A percentile compares a stretch with the other conserved stretches of the same genome.
These are phyloP conservation scores for Aspergillus candidus DNA, from an alignment of 2,329 filamentous ascomycete species.

Conservation along the genomic window DNA sequence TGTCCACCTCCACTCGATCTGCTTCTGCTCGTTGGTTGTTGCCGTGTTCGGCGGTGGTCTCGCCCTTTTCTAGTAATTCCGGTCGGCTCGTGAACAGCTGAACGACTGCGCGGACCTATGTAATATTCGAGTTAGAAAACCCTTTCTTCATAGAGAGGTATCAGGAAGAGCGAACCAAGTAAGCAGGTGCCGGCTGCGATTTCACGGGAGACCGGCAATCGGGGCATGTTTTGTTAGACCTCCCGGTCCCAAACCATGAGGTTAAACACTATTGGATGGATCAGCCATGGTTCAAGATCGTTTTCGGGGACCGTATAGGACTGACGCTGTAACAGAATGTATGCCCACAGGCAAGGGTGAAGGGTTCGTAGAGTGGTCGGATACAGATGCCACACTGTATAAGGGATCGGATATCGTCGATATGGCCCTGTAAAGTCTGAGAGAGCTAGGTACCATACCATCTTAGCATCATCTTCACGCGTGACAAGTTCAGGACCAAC, in stretches of 20 bases:
- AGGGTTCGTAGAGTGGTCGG: slow-evolving; percentile 63
- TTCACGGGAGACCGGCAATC: slow-evolving; percentile 58
- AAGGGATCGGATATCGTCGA: slow-evolving; percentile 55
- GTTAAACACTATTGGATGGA: slow-evolving; percentile 47
- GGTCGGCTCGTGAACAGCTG: slow-evolving; percentile 55
- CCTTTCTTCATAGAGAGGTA: neutral
- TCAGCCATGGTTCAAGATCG: neutral
- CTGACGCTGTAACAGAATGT: slow-evolving; percentile 64
- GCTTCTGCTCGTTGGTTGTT: slow-evolving; percentile 55
- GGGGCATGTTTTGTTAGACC: slow-evolving; percentile 59
- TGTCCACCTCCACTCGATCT: slow-evolving; percentile 55
- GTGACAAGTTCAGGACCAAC: slow-evolving; percentile 4
- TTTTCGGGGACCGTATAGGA: slow-evolving; percentile 3
- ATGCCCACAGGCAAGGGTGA: slow-evolving; percentile 61
- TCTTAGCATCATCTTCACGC: slow-evolving; percentile 9
- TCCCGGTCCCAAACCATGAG: slow-evolving; percentile 50
- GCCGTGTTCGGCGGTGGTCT: slow-evolving; percentile 57
- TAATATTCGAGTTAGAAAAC: slow-evolving; percentile 6
- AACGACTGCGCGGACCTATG: slow-evolving; percentile 58
- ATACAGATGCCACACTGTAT: slow-evolving; percentile 65
- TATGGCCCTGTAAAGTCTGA: slow-evolving; percentile 46
- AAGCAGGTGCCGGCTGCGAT: slow-evolving; percentile 57
- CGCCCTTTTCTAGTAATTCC: slow-evolving; percentile 57
- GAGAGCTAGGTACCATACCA: slow-evolving; percentile 26
- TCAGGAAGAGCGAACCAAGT: slow-evolving; percentile 44